Conservation (phyloP, 352 stramenopile genomes). For the Plasmopara viticola region DNA sequence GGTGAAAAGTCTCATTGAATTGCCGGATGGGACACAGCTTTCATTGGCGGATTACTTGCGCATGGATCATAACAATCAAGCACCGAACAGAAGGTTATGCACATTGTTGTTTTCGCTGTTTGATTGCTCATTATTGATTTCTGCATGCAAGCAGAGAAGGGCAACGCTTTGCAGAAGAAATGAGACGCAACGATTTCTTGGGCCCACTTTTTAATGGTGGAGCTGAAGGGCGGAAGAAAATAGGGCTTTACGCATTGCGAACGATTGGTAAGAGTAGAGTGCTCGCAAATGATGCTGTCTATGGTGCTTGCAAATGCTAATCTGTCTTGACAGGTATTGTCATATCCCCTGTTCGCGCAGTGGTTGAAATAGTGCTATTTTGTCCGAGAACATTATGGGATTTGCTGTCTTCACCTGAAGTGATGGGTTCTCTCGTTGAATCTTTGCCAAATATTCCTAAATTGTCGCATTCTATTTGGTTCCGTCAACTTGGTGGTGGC, state of each 20-base stretch:
- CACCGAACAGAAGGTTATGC: conserved; percentile 44
- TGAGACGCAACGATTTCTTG: conserved; percentile 52
- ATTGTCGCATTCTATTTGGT: conserved; percentile 35
- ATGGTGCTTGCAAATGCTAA: not conserved
- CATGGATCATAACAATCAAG: conserved; percentile 32
- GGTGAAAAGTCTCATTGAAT: conserved; percentile 47
- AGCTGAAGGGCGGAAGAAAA: conserved; percentile 41
- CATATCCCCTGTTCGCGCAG: conserved; percentile 39
- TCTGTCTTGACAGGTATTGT: conserved; percentile 35
- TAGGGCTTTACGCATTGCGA: conserved; percentile 47
- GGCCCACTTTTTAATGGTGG: conserved; percentile 60
- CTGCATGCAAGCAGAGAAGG: conserved; percentile 23
- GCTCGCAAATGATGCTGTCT: not conserved
- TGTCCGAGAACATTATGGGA: conserved; percentile 40
- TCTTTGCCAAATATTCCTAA: conserved; percentile 28
- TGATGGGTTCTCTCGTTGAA: conserved; percentile 27
- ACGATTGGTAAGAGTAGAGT: conserved; percentile 28
- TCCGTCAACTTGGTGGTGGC: conserved; percentile 53
- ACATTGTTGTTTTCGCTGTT: conserved; percentile 11
- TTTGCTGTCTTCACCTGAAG: conserved; percentile 22
- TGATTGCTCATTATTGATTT: not conserved
- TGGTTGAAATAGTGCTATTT: conserved; percentile 49
- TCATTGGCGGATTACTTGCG: conserved; percentile 60
- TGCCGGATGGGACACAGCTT: conserved; percentile 51
- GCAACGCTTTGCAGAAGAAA: conserved; percentile 37